Conservation (phyloP, 1,139 yeast genomes). For the Barnettozyma hawaiiensis region DNA sequence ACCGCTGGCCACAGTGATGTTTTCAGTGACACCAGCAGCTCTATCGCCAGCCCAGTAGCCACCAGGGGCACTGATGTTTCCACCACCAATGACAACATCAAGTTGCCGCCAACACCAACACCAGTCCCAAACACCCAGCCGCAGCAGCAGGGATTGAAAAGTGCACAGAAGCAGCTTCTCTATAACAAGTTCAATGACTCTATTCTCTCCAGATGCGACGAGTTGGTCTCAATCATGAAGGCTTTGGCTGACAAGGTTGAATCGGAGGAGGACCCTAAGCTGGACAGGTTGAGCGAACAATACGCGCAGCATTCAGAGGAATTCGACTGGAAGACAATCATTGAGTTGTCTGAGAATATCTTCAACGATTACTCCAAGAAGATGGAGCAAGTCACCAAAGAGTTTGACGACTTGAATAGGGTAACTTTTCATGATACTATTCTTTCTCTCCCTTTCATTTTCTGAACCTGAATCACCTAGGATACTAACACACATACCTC, state of each 20-base stretch:
- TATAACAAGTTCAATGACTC: constrained; percentile 4
- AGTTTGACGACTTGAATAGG: constrained; percentile 23
- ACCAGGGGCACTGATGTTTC: constrained; percentile 1
- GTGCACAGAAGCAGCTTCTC: neutral
- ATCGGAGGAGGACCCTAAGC: constrained; percentile 1
- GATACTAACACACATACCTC: neutral
- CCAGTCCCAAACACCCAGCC: neutral
- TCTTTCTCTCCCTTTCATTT: constrained; percentile 3
- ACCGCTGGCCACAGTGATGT: constrained; percentile 10
- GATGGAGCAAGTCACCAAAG: constrained; percentile 20
- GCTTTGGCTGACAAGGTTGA: constrained; percentile 1
- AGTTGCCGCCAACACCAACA: neutral
- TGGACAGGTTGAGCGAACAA: neutral
- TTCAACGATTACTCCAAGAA: constrained; percentile 22
- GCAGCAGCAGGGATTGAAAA: neutral
- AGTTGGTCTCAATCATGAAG: constrained; percentile 10
- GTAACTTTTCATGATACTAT: constrained; percentile 15
- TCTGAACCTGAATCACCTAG: too few species aligned
- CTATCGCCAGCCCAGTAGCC: constrained; percentile 11
- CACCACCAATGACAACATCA: neutral
- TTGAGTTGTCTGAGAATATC: constrained; percentile 21
- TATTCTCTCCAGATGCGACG: constrained; percentile 3
- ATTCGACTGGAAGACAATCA: constrained; percentile 23
- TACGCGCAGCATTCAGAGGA: constrained; percentile 3
- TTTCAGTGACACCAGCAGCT: constrained; percentile 1